Evolutionary conservation across 2,329 filamentous ascomycete species (phyloP), one percentile per base, ranked within the genome.

Genomic region (Beauveria rudraprayagi): DNA sequence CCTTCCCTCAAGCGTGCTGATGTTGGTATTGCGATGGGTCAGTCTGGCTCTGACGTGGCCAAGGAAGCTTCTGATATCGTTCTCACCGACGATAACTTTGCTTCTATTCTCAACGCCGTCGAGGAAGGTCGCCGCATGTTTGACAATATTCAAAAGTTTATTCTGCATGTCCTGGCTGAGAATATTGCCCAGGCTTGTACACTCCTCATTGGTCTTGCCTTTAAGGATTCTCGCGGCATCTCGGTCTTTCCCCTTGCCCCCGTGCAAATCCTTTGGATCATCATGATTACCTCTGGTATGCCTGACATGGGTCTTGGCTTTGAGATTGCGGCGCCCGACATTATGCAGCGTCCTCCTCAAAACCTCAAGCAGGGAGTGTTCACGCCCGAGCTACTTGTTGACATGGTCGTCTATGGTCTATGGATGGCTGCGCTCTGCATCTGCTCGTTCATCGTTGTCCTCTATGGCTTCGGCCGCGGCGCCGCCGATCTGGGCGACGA

Each of bases 261-360:
- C 0, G 85, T 91, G n/a, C 83, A 91, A 66, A 89, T 91, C 64
- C 78, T 91, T 47, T 91, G 87, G 88, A 86, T 91, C 63, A 91
- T 90, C 67, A 90, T 91, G 87, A 81, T 91, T 60, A 91, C 88
- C 0, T 89, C 86, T 37, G 85, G 84, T 54, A 79, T 90, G 68
- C 87, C 88, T 3, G 88, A 90, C 64, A 90, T 91, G 85, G 88
- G 87, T 63, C 78, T 91, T 3, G 87, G 88, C 2, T 86, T 90
- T 73, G 88, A 91, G 72, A 75, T 81, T 60, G 87, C 87, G 0
- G 83, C 84, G 0, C 82, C 86, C 0, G 87, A 90, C 69, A 85
- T 91, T 62, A 84, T 91, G 77, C 71, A 78, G 50, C 80, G 88
- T 0, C 86, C 86, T n/a, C 88, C 88, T 0, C 86, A 89, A 63